Percentiles rank a stretch among this genome's conserved stretches.
Evolutionary conservation across 306 rosid genomes (phyloP).

Genomic region (Cicer arietinum): DNA sequence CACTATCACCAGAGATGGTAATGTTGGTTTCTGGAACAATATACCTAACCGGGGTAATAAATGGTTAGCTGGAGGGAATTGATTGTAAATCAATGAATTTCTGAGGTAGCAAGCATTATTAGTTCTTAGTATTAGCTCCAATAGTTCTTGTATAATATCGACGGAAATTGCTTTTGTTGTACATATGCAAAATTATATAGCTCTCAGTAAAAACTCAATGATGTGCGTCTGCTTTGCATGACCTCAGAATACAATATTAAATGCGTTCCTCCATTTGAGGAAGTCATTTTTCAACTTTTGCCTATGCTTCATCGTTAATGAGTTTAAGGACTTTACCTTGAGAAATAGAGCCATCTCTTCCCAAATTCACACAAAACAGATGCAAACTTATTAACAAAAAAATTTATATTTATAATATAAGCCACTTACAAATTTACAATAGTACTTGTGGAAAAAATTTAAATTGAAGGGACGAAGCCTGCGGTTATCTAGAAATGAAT

Average conservation of each 20-base stretch:
- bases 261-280: slow-evolving; percentile 22
- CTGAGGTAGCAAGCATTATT: slow-evolving; percentile 2
- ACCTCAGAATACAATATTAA: background rate
- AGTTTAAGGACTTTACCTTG: background rate
- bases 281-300: slow-evolving; percentile 10
- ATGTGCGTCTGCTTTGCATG: slow-evolving; percentile 12
- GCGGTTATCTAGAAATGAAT: background rate
- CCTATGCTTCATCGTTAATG: background rate
- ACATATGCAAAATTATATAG: slow-evolving; percentile 35
- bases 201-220: background rate
- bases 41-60: background rate
- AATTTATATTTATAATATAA: background rate
- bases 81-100: slow-evolving; percentile 21
- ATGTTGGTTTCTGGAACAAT: slow-evolving; percentile 29
- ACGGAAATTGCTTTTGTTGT: slow-evolving; percentile 30
- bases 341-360: background rate
- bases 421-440: background rate
- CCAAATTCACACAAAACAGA: background rate
- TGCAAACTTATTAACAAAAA: background rate
- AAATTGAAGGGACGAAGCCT: background rate
- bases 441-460: background rate
- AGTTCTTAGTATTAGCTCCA: slow-evolving; percentile 12
- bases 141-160: slow-evolving; percentile 38
- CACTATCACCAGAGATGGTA: slow-evolving; percentile 19
- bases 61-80: slow-evolving; percentile 22